Evolutionary conservation across 2,329 filamentous ascomycete species (phyloP).

Genomic region (Fusarium armeniacum): DNA sequence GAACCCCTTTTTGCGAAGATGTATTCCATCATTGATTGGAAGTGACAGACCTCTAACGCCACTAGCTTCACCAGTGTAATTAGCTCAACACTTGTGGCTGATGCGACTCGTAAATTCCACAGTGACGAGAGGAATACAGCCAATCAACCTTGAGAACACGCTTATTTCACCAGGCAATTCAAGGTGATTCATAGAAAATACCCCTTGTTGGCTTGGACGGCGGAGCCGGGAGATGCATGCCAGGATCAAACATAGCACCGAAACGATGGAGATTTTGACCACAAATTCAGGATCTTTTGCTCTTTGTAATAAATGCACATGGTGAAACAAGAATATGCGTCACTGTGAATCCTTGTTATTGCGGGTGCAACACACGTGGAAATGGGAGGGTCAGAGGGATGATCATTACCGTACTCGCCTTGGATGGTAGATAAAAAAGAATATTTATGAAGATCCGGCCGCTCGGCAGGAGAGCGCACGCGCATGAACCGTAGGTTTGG

Average conservation of each 20-base stretch:
- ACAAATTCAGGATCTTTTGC: not conserved
- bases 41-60: not conserved
- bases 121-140: not conserved
- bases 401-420: not conserved
- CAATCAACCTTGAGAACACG: not conserved
- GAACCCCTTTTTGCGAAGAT: conserved; percentile 18
- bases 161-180: not conserved
- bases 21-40: not conserved
- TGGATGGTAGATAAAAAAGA: not conserved
- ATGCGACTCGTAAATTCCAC: not conserved
- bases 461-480: not conserved
- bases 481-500: not conserved
- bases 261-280: not conserved
- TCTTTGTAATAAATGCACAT: not conserved
- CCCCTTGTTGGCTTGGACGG: not conserved
- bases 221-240: conserved; percentile 9
- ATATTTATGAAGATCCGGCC: not conserved
- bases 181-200: not conserved
- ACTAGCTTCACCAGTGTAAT: not conserved
- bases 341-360: not conserved
- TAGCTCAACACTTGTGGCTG: conserved; percentile 5
- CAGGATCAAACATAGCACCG: conserved; percentile 14
- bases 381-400: not conserved
- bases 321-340: conserved; percentile 13
- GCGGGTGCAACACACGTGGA: conserved; percentile 1